Conservation (phyloP, 257 asterid species). For the Solanum okadae region DNA sequence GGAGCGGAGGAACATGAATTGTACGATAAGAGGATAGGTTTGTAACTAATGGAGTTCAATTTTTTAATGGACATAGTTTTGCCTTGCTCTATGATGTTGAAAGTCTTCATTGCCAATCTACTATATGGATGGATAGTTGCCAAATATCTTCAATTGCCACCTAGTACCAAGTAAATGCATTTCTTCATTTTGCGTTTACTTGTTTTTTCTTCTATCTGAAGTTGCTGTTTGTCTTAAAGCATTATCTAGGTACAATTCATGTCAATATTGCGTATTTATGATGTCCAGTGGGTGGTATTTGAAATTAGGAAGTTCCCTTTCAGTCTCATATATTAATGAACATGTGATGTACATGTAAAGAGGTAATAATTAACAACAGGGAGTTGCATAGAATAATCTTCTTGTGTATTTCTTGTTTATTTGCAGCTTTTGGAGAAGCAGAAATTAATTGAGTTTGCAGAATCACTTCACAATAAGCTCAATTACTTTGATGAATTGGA, state of each 20-base stretch:
- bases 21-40: background rate
- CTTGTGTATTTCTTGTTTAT: conserved; percentile 14
- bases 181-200: background rate
- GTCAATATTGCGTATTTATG: background rate
- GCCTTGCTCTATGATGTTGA: background rate
- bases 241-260: background rate
- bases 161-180: background rate
- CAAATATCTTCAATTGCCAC: background rate
- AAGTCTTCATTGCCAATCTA: background rate
- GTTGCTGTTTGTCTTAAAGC: background rate
- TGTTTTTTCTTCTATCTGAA: background rate
- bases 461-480: conserved; percentile 93
- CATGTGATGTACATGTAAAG: background rate
- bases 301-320: background rate
- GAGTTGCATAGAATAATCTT: background rate
- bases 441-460: conserved; percentile 84
- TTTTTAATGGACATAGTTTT: background rate
- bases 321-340: background rate
- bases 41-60: background rate
- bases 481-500: conserved; percentile 97
- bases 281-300: background rate
- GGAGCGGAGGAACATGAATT: background rate
- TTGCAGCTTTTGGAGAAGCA: conserved; percentile 96
- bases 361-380: background rate
- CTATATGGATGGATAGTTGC: background rate